Evolutionary conservation across 2,329 filamentous ascomycete genomes (phyloP).

Genomic region (Ambrosiella beaveri): DNA sequence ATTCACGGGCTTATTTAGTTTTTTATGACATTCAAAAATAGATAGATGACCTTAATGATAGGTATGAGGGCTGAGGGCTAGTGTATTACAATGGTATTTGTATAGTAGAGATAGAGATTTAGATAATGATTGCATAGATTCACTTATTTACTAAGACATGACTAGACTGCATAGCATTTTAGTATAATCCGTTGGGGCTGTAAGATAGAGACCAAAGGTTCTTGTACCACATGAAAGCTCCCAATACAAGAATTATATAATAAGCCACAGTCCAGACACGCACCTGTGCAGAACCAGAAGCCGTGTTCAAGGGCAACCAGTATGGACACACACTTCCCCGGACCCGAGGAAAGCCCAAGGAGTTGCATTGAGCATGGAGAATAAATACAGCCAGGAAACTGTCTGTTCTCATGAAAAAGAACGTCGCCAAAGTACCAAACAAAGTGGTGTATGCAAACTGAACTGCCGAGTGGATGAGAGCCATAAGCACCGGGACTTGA

Average conservation of each 20-base stretch:
- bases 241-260: constrained; percentile 57
- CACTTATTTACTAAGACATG: background rate
- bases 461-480: constrained; percentile 55
- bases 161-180: background rate
- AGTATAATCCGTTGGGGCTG: constrained; percentile 18
- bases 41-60: background rate
- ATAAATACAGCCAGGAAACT: constrained; percentile 59
- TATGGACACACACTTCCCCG: constrained; percentile 57
- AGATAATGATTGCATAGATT: too few relatives aligned
- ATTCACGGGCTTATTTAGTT: background rate
- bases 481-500: constrained; percentile 42
- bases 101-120: too few relatives aligned
- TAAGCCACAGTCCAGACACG: constrained; percentile 56
- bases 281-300: constrained; percentile 14
- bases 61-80: background rate
- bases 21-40: background rate
- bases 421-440: constrained; percentile 86
- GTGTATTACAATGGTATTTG: background rate
- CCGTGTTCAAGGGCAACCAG: constrained; percentile 21
- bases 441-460: constrained; percentile 83
- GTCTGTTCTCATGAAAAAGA: constrained; percentile 71
- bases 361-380: constrained; percentile 83
- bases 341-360: constrained; percentile 70
- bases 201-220: constrained; percentile 57
- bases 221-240: constrained; percentile 53